These are phyloP conservation scores for Porcisia hertigi DNA, from an alignment of 208 protist genomes.

Conservation along the genomic window DNA sequence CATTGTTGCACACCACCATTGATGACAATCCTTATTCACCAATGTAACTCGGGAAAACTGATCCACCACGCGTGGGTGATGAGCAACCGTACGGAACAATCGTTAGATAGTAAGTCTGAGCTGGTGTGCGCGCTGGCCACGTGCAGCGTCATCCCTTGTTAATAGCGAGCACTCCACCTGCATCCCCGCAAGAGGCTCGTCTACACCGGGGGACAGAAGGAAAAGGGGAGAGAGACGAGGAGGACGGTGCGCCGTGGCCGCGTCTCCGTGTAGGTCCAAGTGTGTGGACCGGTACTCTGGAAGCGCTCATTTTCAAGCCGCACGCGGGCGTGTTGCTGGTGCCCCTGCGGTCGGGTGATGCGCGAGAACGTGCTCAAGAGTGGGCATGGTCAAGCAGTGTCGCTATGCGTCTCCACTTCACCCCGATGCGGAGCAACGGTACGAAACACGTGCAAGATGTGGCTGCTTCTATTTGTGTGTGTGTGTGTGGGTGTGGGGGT, in stretches of 20 bases:
- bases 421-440: constrained; percentile 26
- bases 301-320: constrained; percentile 37
- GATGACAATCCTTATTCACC: too few relatives aligned
- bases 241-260: background rate
- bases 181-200: constrained; percentile 50
- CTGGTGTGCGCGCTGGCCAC: constrained; percentile 53
- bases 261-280: background rate
- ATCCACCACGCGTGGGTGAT: constrained; percentile 19
- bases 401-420: constrained; percentile 22
- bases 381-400: constrained; percentile 20
- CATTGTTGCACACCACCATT: too few relatives aligned
- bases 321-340: constrained; percentile 22
- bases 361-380: background rate
- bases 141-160: constrained; percentile 26
- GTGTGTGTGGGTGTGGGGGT: constrained; percentile 46
- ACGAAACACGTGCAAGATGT: constrained; percentile 34
- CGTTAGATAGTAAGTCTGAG: constrained; percentile 70
- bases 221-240: background rate
- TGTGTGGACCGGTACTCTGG: constrained; percentile 6
- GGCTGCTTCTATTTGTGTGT: background rate
- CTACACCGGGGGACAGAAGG: constrained; percentile 33
- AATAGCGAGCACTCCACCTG: constrained; percentile 33
- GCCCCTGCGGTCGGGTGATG: constrained; percentile 28
- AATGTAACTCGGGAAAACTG: too few relatives aligned
- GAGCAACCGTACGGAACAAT: constrained; percentile 74